Evolutionary conservation across 768 basidiomycete genomes (phyloP), one percentile per base, ranked within the genome.

Genomic region (Ramaria rubella): DNA sequence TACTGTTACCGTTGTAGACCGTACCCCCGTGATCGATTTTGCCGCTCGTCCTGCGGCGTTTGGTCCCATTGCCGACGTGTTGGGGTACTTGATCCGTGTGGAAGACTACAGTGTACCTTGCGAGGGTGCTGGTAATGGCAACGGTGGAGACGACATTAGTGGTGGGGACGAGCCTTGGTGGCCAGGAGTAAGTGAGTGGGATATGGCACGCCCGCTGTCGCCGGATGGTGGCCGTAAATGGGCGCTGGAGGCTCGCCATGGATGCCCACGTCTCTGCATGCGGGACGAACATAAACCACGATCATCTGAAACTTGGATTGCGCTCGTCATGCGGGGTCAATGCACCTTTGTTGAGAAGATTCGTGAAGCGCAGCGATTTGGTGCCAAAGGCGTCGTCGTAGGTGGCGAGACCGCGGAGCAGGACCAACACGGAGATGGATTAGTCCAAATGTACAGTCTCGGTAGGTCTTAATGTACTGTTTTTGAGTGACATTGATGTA

Each of bases 331-430:
- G 68, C 76, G 95, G 38, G 94, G 94, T 1, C 72, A 82, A 52
- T 98, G 95, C 68, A 84, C 92, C 58, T 98, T 98, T 66, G 86
- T 90, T 11, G 86, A 84, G 64, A 98, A 98, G 75, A 90, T 77
- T 26, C 59, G 75, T 26, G 68, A 66, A 56, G 75, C 75, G 2
- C 74, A 75, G 64, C 61, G 65, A 43, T 73, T 90, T 21, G 94
- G 94, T 9, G 94, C 94, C 5, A 81, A 75, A 63, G 95, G 86
- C 4, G 85, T 96, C 45, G 84, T 98, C n/a, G 90, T 98, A 7
- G 95, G 94, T 34, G 94, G 94, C 33, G 78, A 85, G 61, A 75
- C 85, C 63, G 84, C 85, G 19, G 80, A 77, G 19, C 65, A 77
- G 57, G 79, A 76, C 33, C 89, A 83, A 6, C 78, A 79, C 60